Evolutionary conservation across 78 protist genomes (phyloP).

Genomic region (Monosiga brevicollis): DNA sequence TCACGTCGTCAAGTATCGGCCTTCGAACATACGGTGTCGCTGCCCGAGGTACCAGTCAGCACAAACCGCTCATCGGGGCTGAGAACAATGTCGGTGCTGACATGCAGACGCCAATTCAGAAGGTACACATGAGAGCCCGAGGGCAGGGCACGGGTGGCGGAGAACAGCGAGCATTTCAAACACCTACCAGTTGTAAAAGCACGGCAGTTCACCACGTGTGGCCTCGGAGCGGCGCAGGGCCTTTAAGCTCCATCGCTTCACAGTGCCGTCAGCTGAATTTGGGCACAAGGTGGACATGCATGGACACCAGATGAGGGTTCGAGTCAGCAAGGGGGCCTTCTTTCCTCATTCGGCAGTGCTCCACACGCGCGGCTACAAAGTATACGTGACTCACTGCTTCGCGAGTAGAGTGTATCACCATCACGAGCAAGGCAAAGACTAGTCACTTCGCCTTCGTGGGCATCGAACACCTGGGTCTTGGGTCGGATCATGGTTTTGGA

Average conservation of each 20-base stretch:
- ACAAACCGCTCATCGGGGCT: neutral
- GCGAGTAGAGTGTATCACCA: neutral
- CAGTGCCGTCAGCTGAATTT: neutral
- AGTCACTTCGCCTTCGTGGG: neutral
- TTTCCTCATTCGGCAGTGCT: too few species aligned
- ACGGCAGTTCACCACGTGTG: neutral
- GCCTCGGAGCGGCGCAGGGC: neutral
- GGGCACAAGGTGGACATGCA: neutral
- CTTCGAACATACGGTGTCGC: neutral
- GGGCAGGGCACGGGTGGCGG: neutral
- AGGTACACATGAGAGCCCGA: neutral
- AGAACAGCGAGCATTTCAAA: neutral
- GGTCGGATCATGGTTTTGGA: neutral
- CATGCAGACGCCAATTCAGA: neutral
- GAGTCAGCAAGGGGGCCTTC: neutral
- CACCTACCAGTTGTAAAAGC: neutral
- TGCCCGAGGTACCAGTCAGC: neutral
- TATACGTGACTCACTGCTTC: neutral
- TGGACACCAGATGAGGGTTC: neutral
- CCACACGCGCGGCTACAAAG: too few species aligned
- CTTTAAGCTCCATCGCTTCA: neutral
- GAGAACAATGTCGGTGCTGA: neutral
- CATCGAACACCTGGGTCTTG: neutral
- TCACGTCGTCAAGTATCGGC: neutral
- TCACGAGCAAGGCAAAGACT: neutral